Percentiles rank a stretch among this genome's conserved stretches.
Conservation (phyloP, 2,329 filamentous ascomycete genomes). For the Penicillium italicum region DNA sequence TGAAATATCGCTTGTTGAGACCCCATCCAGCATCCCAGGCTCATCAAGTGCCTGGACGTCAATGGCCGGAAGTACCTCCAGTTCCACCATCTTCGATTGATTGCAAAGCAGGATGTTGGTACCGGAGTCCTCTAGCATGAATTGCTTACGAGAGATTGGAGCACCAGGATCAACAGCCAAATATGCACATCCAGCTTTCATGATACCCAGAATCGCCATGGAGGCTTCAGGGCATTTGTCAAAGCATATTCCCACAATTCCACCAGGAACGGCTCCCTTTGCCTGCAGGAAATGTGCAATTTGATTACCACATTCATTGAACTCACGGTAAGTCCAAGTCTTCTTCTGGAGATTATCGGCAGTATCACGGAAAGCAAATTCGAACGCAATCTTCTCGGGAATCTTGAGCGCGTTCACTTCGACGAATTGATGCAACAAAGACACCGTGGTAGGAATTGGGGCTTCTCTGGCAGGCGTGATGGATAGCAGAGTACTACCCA, state of each 20-base stretch:
- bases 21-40: constrained; percentile 30
- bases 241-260: constrained; percentile 72
- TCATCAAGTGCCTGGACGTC: constrained; percentile 49
- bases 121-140: constrained; percentile 71
- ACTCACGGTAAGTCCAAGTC: constrained; percentile 70
- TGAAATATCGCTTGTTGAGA: constrained; percentile 35
- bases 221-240: constrained; percentile 82
- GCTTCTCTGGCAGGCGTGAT: constrained; percentile 60
- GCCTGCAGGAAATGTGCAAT: constrained; percentile 63
- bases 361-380: constrained; percentile 64
- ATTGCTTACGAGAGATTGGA: constrained; percentile 68
- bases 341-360: constrained; percentile 46
- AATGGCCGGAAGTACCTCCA: constrained; percentile 36
- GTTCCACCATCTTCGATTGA: constrained; percentile 40
- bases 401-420: constrained; percentile 56
- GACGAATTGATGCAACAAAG: constrained; percentile 73
- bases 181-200: constrained; percentile 79
- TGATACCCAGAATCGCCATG: constrained; percentile 73
- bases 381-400: constrained; percentile 65
- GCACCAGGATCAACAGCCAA: constrained; percentile 74
- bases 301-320: constrained; percentile 68
- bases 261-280: constrained; percentile 52
- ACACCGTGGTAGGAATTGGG: constrained; percentile 55
- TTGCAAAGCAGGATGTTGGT: constrained; percentile 62
- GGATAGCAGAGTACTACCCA: constrained; percentile 50